These are phyloP conservation scores for Tilletiopsis washingtonensis DNA, from an alignment of 1,284 basidiomycete genomes.

Conservation along the genomic window DNA sequence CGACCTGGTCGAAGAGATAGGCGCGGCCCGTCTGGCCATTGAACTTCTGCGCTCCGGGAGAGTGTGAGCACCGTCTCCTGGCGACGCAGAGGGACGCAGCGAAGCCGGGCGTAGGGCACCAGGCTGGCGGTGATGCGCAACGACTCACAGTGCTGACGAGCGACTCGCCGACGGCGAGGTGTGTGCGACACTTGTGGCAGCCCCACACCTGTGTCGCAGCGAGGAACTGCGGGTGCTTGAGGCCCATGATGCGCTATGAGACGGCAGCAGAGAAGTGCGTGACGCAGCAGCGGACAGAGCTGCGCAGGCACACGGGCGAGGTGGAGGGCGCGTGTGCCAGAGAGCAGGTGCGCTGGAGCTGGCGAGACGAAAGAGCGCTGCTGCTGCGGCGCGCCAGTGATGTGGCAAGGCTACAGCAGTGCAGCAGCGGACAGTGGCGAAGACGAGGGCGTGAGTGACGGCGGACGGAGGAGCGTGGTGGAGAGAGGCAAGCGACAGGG, in stretches of 20 bases:
- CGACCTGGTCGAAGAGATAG: slow-evolving; percentile 82
- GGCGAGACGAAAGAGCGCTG: too few species aligned
- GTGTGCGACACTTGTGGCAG: slow-evolving; percentile 82
- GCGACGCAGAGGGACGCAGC: background rate
- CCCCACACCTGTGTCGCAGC: slow-evolving; percentile 74
- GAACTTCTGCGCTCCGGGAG: slow-evolving; percentile 34
- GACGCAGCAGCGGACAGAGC: too few species aligned
- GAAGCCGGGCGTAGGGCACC: background rate
- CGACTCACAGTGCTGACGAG: slow-evolving; percentile 66
- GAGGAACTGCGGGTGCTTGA: slow-evolving; percentile 80
- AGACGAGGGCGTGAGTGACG: too few species aligned
- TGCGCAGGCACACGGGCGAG: too few species aligned
- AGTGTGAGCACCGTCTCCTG: slow-evolving; percentile 46
- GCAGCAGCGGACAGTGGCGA: too few species aligned
- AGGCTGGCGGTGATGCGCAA: background rate
- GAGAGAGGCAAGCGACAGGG: too few species aligned
- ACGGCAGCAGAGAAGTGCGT: too few species aligned
- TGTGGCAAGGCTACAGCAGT: too few species aligned
- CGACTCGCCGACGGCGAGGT: slow-evolving; percentile 82
- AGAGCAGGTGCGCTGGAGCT: too few species aligned
- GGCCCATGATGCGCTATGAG: slow-evolving; percentile 60
- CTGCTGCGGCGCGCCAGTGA: too few species aligned
- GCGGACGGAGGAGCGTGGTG: too few species aligned
- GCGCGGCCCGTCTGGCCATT: slow-evolving; percentile 85
- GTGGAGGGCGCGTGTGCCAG: too few species aligned